Evolutionary conservation across 768 basidiomycete genomes (phyloP), one percentile per base, ranked within the genome.

Genomic region (Hypsizygus marmoreus): DNA sequence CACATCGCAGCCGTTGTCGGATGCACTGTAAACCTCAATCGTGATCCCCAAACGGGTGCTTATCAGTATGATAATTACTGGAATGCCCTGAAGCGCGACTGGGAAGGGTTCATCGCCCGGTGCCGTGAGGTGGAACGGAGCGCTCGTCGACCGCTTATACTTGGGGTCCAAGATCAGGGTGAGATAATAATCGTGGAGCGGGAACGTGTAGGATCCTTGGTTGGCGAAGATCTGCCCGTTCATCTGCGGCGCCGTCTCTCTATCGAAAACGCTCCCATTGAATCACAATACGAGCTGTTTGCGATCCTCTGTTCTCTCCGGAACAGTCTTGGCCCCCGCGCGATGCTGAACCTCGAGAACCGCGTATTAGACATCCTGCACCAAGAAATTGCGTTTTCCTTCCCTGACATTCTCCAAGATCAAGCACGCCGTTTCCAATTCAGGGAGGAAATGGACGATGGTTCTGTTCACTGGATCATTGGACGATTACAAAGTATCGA

Each of bases 91-190:
- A 94, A 91, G 63, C 72, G 89, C 35, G 94, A 97, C 56, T 98
- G 95, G 95, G 89, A 97, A 59, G 93, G 95, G 3, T 95, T 97
- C 58, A 83, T 95, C 50, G 88, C 94, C 6, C 79, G 91, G 45
- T 94, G 91, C 59, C 81, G 88, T 42, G 91, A 93, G 53, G 74
- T 94, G n/a, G 95, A 97, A 67, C 84, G 89, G 32, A 82, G 82
- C 50, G 88, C 86, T 25, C 79, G 89, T 33, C 86, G 88, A 81
- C 91, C 91, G 2, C 76, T 92, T 20, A 76, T 76, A 12, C 74
- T 92, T 26, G 84, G 81, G 30, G 60, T 73, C 17, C 65, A 72
- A 32, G 68, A 63, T 25, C 58, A 67, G 38, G 61, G 70, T 36
- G 76, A 78, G 24, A 66, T 87, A 22, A 62, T 91, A 40, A 63